A percentile compares a stretch with the other conserved stretches of the same genome.
phyloP scores from a whole-genome alignment of 169 alveolate genomes.

The Cryptosporidium baileyi region DNA sequence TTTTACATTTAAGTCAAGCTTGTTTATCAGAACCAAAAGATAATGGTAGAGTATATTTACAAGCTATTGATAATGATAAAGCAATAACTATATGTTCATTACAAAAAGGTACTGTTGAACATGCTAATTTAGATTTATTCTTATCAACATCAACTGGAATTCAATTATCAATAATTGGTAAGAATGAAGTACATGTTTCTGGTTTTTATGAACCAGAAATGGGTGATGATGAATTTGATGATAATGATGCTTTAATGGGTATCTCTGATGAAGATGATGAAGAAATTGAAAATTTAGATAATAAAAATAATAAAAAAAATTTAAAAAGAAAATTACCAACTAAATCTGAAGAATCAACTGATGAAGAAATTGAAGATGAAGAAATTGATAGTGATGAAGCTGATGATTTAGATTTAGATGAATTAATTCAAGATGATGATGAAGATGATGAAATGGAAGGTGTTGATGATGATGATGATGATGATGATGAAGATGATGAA shows the following conservation, averaged over 20 bases:
- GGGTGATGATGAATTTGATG: conserved; percentile 72
- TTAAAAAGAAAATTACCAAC: conserved; percentile 43
- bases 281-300: conserved; percentile 22
- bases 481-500: conserved; percentile 79
- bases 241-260: conserved; percentile 74
- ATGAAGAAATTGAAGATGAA: conserved; percentile 74
- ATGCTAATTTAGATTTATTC: conserved; percentile 85
- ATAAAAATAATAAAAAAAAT: not conserved
- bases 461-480: conserved; percentile 79
- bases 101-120: conserved; percentile 86
- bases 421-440: conserved; percentile 71
- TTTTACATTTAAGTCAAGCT: conserved; percentile 85
- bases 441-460: conserved; percentile 84
- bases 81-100: conserved; percentile 83
- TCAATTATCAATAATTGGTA: conserved; percentile 82
- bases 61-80: conserved; percentile 82
- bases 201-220: conserved; percentile 88
- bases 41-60: conserved; percentile 84
- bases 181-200: conserved; percentile 86
- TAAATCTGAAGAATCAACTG: conserved; percentile 65
- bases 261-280: conserved; percentile 74
- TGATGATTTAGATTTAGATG: conserved; percentile 74
- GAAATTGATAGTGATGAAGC: conserved; percentile 79
- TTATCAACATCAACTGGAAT: conserved; percentile 82
- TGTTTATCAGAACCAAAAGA: conserved; percentile 87